Evolutionary conservation across 73 alveolate genomes (phyloP).

Genomic region (Paraurostyla sp.): DNA sequence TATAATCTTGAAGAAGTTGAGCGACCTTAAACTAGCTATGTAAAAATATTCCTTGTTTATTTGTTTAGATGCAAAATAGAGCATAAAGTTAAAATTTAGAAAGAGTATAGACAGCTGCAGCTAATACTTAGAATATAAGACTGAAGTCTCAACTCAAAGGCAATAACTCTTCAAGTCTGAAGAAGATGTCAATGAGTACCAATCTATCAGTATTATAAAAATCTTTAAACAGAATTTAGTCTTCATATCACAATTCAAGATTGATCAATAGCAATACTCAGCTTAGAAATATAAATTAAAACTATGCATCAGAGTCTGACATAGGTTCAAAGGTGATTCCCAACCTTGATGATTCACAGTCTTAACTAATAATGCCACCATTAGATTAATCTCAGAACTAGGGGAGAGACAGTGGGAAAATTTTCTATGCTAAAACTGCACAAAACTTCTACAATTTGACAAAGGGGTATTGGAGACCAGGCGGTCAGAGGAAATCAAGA

Average conservation of each 20-base stretch:
- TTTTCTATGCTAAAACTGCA: conserved; percentile 51
- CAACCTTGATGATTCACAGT: too few relatives aligned
- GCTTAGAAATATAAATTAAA: too few relatives aligned
- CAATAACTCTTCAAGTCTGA: background rate
- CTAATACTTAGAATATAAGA: background rate
- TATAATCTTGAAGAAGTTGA: background rate
- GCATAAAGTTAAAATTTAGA: too few relatives aligned
- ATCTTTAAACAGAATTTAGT: background rate
- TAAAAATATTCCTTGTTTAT: background rate
- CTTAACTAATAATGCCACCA: background rate
- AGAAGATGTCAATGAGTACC: conserved; percentile 35
- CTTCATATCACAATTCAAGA: background rate
- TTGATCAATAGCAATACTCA: too few relatives aligned
- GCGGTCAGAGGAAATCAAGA: background rate
- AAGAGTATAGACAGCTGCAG: background rate
- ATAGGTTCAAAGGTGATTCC: too few relatives aligned
- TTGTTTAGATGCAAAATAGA: too few relatives aligned
- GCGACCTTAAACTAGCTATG: conserved; percentile 33
- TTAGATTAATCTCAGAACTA: background rate
- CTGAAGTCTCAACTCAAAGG: background rate
- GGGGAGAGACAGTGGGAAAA: background rate
- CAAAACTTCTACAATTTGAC: conserved; percentile 17
- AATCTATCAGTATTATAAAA: background rate
- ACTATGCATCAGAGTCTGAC: too few relatives aligned
- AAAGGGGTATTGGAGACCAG: conserved; percentile 19